Base-by-base conservation (phyloP, 306 rosid genomes). In the Psophocarpus tetragonolobus region DNA sequence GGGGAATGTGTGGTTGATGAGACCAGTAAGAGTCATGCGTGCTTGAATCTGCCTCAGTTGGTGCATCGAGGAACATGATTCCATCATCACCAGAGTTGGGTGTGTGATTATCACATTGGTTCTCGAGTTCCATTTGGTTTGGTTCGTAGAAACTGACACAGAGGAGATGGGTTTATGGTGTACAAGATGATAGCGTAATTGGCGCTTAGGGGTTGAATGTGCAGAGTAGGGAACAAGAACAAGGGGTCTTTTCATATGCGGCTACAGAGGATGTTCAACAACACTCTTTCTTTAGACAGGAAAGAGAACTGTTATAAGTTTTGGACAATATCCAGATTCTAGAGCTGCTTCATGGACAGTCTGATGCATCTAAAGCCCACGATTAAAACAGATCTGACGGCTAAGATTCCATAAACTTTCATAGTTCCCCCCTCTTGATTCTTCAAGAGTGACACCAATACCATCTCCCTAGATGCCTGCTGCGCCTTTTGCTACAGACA, bases 41-140 rank as follows among this genome's bases (percentile, higher is more conserved):
- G 90, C 96, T 83, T 93, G 96, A 66, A 93, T 91, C 80, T 93
- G 94, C 86, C 57, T 85, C 74, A 93, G 47, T 47, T 93, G 86
- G 24, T 14, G 76, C 96, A 92, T 90, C 63, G 75, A 80, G 51
- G 93, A 76, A 84, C 97, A 93, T 13, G 91, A 87, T 75, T 93
- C 96, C 84, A 90, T 51, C 23, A 70, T 45, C 2, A 88, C 14
- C 3, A 92, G 88, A 20, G 74, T 82, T 75, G 97, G 97, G 89
- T 90, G 76, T 11, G 96, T 84, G 73, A 92, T 88, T 3, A 88
- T 45, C 0, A 90, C 91, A 42, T 80, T 89, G 83, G 89, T 87
- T 53, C 78, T 79, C 29, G 97, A 89, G 50, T 88, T 90, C 97
- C 97, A 91, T 92, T 64, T 84, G 27, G 62, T 72, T 44, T 30